These are phyloP conservation scores for Aristolochia contorta DNA, from an alignment of 164 flowering plant species.

Conservation along the genomic window DNA sequence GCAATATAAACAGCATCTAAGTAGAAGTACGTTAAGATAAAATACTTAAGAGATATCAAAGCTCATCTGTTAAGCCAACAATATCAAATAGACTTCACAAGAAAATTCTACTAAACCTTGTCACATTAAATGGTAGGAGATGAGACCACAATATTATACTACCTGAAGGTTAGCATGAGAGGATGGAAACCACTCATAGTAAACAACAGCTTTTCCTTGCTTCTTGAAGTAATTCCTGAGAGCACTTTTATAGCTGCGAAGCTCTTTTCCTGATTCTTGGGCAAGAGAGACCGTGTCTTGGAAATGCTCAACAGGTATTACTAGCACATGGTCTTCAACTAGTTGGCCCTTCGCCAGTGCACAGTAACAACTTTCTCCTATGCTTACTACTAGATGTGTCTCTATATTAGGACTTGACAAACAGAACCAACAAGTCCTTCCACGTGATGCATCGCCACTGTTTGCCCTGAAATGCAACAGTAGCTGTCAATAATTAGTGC, in stretches of 20 bases:
- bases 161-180: slow-evolving; percentile 99
- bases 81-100: background rate
- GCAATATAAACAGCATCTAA: too few relatives aligned
- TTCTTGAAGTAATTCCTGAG: slow-evolving; percentile 49
- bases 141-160: slow-evolving; percentile 1
- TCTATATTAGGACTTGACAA: slow-evolving; percentile 83
- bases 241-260: slow-evolving; percentile 45
- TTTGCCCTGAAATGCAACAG: slow-evolving; percentile 46
- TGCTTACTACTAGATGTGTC: slow-evolving; percentile 68
- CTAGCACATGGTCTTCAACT: slow-evolving; percentile 63
- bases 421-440: slow-evolving; percentile 83
- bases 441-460: slow-evolving; percentile 17
- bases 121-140: background rate
- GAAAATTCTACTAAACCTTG: background rate
- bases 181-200: slow-evolving; percentile 61
- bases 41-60: too few relatives aligned
- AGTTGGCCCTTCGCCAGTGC: slow-evolving; percentile 91
- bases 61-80: too few relatives aligned
- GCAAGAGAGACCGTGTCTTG: slow-evolving; percentile 51
- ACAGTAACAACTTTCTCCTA: slow-evolving; percentile 75
- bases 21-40: too few relatives aligned
- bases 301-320: slow-evolving; percentile 77
- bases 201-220: slow-evolving; percentile 62
- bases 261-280: slow-evolving; percentile 47
- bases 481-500: background rate